Evolutionary conservation across 2,329 filamentous ascomycete genomes (phyloP).

Genomic region (Colletotrichum siamense): DNA sequence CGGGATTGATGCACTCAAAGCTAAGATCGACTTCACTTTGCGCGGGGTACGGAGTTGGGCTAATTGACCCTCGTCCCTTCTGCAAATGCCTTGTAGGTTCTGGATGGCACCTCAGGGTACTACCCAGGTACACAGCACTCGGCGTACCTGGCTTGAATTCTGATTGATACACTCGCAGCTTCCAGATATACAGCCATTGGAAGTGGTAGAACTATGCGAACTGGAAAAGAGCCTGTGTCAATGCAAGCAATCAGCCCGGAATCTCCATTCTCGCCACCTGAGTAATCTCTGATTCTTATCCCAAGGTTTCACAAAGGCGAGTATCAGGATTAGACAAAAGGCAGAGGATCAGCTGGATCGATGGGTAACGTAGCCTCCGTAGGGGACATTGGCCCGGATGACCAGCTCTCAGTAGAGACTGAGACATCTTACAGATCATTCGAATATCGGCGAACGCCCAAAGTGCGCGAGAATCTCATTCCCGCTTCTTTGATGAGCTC

Average conservation of each 20-base stretch:
- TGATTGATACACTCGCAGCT: neutral
- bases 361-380: neutral
- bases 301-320: neutral
- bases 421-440: neutral
- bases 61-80: neutral
- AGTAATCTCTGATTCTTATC: neutral
- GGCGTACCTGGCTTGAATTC: neutral
- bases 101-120: neutral
- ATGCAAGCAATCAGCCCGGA: neutral
- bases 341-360: neutral
- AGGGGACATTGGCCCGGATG: neutral
- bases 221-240: neutral
- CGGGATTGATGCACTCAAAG: neutral
- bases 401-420: neutral
- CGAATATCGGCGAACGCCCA: neutral
- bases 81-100: neutral
- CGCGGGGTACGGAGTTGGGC: neutral
- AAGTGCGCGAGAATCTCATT: neutral
- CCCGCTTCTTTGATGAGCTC: conserved; percentile 18
- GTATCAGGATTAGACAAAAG: neutral
- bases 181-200: neutral
- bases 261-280: neutral
- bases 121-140: neutral
- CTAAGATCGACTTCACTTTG: neutral
- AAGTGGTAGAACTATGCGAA: neutral